Base-by-base conservation (phyloP, 495 filamentous ascomycete genomes). In the Penicillium subrubescens region DNA sequence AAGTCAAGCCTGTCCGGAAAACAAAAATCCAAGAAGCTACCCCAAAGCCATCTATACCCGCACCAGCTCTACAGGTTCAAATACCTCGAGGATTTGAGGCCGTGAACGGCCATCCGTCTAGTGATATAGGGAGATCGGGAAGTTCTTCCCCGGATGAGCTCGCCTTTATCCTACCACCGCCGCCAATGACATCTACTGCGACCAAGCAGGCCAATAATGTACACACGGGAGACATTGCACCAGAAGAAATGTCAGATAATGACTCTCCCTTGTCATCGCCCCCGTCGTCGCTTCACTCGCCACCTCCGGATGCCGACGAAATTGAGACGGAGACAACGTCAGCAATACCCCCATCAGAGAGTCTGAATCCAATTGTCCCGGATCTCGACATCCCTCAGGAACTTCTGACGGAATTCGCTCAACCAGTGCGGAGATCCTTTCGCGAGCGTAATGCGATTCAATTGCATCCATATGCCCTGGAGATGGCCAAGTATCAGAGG, bases 391-490 rank as follows among this genome's bases (percentile, higher is more conserved):
- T 75, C 17, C 73, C 68, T 0, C 68, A 75, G 37, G 73, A 80
- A n/a, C 34, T 77, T 19, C 34, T 78, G 43, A 61, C 62, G 23
- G 70, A 79, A 64, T 56, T 77, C 33, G 59, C 71, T 51, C 74
- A 73, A 25, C 77, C 77, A 48, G 65, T 57, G 29, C 69, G 73
- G 57, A 73, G 81, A 53, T 84, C 79, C 31, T 73, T 94, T 17
- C 83, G 91, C 33, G 84, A 89, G 27, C 82, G 91, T 59, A 92
- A 91, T 59, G 86, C 89, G 3, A 92, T 92, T 35, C 91, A 94
- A 69, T 74, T 92, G 56, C 89, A 91, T 65, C 90, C 90, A 0
- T 93, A 92, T 70, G 72, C 85, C 2, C 68, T 90, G 6, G 90
- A 93, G 67, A 83, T 83, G 66, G 89, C 83, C n/a, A 84, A 85